Evolutionary conservation across 768 basidiomycete species (phyloP).

Genomic region (Boletus speciosus): DNA sequence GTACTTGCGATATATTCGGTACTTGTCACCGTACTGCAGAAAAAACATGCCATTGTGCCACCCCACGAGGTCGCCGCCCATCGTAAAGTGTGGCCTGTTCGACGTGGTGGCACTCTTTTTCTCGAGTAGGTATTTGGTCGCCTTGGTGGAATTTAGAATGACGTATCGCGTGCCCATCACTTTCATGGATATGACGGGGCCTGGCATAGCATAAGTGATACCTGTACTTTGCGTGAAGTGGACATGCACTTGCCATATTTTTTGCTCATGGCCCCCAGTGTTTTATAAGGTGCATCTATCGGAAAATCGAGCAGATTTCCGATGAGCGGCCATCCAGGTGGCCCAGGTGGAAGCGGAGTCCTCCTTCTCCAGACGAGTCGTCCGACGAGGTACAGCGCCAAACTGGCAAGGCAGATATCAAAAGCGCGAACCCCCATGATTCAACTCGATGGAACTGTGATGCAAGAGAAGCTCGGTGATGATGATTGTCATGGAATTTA

Average conservation of each 20-base stretch:
- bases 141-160: slow-evolving; percentile 45
- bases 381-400: slow-evolving; percentile 1
- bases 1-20: slow-evolving; percentile 7
- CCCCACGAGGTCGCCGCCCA: slow-evolving; percentile 22
- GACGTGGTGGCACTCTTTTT: slow-evolving; percentile 8
- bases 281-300: slow-evolving; percentile 45
- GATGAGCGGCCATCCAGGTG: slow-evolving; percentile 35
- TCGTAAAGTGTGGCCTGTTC: slow-evolving; percentile 6
- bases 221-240: not conserved
- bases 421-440: not conserved
- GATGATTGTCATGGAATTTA: not conserved
- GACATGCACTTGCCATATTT: slow-evolving; percentile 40
- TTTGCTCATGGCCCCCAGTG: slow-evolving; percentile 38
- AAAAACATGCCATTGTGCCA: slow-evolving; percentile 1
- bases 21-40: slow-evolving; percentile 6
- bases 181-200: slow-evolving; percentile 2
- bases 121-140: slow-evolving; percentile 12
- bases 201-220: slow-evolving; percentile 14
- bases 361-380: not conserved
- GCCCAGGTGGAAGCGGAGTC: slow-evolving; percentile 9
- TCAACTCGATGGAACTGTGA: not conserved
- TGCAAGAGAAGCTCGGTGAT: not conserved
- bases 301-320: slow-evolving; percentile 60
- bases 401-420: slow-evolving; percentile 9
- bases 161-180: slow-evolving; percentile 45